Evolutionary conservation across 345 rosid species (phyloP), one percentile per base, ranked within the genome.

Genomic region (Eucalyptus tenuipes): DNA sequence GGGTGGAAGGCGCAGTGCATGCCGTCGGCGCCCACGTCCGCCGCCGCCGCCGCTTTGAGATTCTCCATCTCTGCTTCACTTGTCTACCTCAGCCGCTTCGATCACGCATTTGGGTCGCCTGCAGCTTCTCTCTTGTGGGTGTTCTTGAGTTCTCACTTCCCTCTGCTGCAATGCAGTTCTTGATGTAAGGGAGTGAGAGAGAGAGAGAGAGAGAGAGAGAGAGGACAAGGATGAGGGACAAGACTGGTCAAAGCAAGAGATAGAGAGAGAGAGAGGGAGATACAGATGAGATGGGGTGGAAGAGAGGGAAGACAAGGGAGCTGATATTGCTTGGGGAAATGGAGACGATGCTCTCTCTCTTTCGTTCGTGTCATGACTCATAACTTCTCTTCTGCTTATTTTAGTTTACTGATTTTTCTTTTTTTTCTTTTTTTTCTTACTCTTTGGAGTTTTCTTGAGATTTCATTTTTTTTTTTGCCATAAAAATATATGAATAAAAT

Each of bases 1-100:
- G 99, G 99, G 89, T 98, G 99, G 87, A 95, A 93, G 90, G 92
- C 90, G 89, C 99, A 96, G 87, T 93, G 96, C 98, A 94, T 95
- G 4, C 96, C 97, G 89, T 95, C 98, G 4, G 93, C 96, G 93
- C 95, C 92, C 68, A 95, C 97, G 13, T 95, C 88, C 50, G 13
- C 95, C 15, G 86, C 86, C 15, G 86, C 86, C 17, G 45, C 71
- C 25, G 89, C 86, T 29, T 24, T 22, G 88, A 22, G 44, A 47
- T 88, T 57, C 45, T n/a, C 50, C 45, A 75, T 80, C 42, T 79
- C 48, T 48, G 33, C 49, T 37, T 61, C 37, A 33, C 80, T 33
- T 33, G 82, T 24, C 45, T 20, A 44, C 0, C 82, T 68, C 44
- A 68, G 80, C 45, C 45, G 82, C 27, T 75, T 75, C 82, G 22